Evolutionary conservation across 2,329 filamentous ascomycete genomes (phyloP).

Genomic region (Coleophoma crateriformis): DNA sequence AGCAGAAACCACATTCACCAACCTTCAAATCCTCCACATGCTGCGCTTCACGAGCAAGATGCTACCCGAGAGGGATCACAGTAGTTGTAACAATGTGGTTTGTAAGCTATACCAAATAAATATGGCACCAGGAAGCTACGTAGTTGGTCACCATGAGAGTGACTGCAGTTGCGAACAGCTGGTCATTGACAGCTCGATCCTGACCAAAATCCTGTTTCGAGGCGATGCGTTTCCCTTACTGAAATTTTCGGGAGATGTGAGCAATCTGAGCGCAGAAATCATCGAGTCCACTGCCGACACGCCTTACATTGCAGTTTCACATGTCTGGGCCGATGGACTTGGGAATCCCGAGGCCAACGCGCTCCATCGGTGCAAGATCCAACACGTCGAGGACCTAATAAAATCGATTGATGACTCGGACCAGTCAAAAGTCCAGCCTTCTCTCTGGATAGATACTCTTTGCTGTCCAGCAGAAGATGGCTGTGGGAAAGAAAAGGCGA

Average conservation of each 20-base stretch:
- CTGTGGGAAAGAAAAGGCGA: constrained; percentile 26
- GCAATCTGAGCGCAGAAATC: constrained; percentile 13
- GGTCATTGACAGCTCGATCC: not conserved
- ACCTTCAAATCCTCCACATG: constrained; percentile 19
- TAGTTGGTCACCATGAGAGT: constrained; percentile 15
- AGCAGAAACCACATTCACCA: constrained; percentile 1
- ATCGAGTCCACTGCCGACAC: constrained; percentile 17
- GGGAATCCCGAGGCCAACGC: constrained; percentile 26
- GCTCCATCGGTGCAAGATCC: constrained; percentile 26
- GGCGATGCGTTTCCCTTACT: constrained; percentile 8
- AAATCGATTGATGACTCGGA: not conserved
- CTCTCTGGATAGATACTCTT: constrained; percentile 8
- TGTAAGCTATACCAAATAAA: constrained; percentile 28
- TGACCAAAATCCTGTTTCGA: constrained; percentile 12
- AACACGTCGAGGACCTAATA: constrained; percentile 19
- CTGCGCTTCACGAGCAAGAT: constrained; percentile 17
- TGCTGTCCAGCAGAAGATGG: constrained; percentile 31
- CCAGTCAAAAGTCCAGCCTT: constrained; percentile 6
- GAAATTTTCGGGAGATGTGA: constrained; percentile 9
- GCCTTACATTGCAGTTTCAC: constrained; percentile 29
- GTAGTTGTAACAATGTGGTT: constrained; percentile 15
- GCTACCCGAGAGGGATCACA: constrained; percentile 23
- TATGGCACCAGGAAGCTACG: constrained; percentile 14
- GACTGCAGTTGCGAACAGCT: constrained; percentile 17
- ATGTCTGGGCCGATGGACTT: constrained; percentile 32